Base-by-base conservation (phyloP, 371 early-diverging fungal species). In the Syncephalis fuscata region DNA sequence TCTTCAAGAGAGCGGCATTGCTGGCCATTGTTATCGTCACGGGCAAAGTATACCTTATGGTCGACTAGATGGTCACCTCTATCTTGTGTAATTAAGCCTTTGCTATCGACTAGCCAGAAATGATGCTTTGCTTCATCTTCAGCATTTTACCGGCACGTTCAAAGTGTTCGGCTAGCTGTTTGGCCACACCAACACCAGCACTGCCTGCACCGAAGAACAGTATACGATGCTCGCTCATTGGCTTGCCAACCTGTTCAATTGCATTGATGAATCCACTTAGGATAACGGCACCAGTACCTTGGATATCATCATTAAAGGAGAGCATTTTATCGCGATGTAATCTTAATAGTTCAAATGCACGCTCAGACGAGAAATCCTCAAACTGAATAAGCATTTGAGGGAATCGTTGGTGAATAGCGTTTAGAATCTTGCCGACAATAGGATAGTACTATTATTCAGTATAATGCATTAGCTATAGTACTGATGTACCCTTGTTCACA, bases 241-340 rank as follows among this genome's bases (percentile, higher is more conserved):
- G 60, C 25, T 79, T 53, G 10, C 74, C 73, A 11, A 70, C 74
- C 7, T 71, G 55, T 25, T 68, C 54, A 46, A 90, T 72, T 1
- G 92, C 93, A 53, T 87, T 87, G 63, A 90, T 88, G 57, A 90
- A 80, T 10, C 92, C 93, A 36, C 85, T 73, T 16, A 91, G 67
- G 56, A 91, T 84, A 21, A 92, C 92, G 40, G 87, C 87, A 27
- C 92, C 92, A 9, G 93, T 91, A 46, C 92, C 92, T 56, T 82
- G 80, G 55, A 85, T 73, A 57, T 76, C 68, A 59, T 74, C 89
- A 55, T 88, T 88, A 59, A 86, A 86, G 56, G 74, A 78, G 45
- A 74, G 67, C 22, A 65, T 68, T 19, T 71, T 64, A 39, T 82
- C 45, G 48, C 80, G 76, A 61, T 85, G 79, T 48, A 70, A 63